Evolutionary conservation across 805 yeast genomes (phyloP).

Genomic region (Saturnispora sanitii): DNA sequence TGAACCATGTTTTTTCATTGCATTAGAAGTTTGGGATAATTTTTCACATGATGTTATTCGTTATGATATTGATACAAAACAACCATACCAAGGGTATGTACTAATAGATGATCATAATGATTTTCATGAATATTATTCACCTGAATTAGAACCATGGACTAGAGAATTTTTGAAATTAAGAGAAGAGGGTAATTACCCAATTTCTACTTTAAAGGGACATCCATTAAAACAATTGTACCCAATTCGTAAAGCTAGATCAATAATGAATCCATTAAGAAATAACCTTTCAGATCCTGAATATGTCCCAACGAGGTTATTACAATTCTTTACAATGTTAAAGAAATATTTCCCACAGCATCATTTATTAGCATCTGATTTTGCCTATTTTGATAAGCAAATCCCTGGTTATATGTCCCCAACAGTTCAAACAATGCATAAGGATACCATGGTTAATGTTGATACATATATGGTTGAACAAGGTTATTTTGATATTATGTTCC

Average conservation of each 20-base stretch:
- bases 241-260: conserved; percentile 35
- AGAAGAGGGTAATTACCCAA: conserved; percentile 34
- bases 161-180: conserved; percentile 46
- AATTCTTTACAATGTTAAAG: conserved; percentile 54
- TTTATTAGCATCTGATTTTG: conserved; percentile 64
- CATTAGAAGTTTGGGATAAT: conserved; percentile 77
- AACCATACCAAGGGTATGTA: conserved; percentile 72
- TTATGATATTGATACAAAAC: conserved; percentile 56
- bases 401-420: conserved; percentile 65
- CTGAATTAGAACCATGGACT: conserved; percentile 50
- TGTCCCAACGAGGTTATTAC: conserved; percentile 66
- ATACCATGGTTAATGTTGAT: conserved; percentile 56
- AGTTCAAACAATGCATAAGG: conserved; percentile 65
- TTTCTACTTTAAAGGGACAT: conserved; percentile 31
- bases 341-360: conserved; percentile 67
- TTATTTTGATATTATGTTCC: conserved; percentile 76
- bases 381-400: conserved; percentile 36
- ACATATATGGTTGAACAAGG: conserved; percentile 83
- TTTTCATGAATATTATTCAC: conserved; percentile 61
- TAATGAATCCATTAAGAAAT: conserved; percentile 56
- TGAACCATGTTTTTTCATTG: conserved; percentile 69
- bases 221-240: conserved; percentile 48
- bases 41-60: conserved; percentile 74
- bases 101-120: conserved; percentile 64
- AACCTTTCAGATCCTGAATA: conserved; percentile 64